A percentile compares a stretch with the other conserved stretches of the same genome.
phyloP scores from a whole-genome alignment of 495 filamentous ascomycete genomes.

The Xylaria scruposa region DNA sequence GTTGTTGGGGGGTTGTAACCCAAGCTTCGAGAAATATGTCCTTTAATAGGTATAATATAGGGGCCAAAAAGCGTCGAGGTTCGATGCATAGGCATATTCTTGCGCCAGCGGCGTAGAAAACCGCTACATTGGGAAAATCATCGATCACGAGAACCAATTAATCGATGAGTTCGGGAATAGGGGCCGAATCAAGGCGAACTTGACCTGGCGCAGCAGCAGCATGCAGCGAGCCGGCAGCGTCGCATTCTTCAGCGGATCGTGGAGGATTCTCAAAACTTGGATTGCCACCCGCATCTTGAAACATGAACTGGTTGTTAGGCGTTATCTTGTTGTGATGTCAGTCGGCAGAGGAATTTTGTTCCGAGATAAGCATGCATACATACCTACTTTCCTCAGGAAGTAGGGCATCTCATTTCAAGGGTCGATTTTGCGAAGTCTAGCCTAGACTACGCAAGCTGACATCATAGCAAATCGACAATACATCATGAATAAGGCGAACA shows the following conservation, averaged over 20 bases:
- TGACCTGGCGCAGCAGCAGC: constrained; percentile 7
- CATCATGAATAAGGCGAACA: not conserved
- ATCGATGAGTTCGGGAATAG: constrained; percentile 11
- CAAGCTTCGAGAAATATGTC: constrained; percentile 11
- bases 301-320: constrained; percentile 14
- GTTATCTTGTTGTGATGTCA: constrained; percentile 15
- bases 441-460: not conserved
- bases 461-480: not conserved
- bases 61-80: not conserved
- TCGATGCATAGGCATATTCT: constrained; percentile 12
- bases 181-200: constrained; percentile 7
- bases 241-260: constrained; percentile 23
- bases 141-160: constrained; percentile 16
- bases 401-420: not conserved
- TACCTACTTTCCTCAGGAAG: not conserved
- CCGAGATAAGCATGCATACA: not conserved
- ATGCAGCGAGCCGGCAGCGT: constrained; percentile 22
- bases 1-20: constrained; percentile 16
- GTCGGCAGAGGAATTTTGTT: constrained; percentile 5
- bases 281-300: constrained; percentile 20
- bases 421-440: not conserved
- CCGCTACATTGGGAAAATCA: not conserved
- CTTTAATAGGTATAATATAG: constrained; percentile 7
- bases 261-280: constrained; percentile 7
- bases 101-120: not conserved